Conservation (phyloP, 2,329 filamentous ascomycete species). For the Diaporthe vexans region DNA sequence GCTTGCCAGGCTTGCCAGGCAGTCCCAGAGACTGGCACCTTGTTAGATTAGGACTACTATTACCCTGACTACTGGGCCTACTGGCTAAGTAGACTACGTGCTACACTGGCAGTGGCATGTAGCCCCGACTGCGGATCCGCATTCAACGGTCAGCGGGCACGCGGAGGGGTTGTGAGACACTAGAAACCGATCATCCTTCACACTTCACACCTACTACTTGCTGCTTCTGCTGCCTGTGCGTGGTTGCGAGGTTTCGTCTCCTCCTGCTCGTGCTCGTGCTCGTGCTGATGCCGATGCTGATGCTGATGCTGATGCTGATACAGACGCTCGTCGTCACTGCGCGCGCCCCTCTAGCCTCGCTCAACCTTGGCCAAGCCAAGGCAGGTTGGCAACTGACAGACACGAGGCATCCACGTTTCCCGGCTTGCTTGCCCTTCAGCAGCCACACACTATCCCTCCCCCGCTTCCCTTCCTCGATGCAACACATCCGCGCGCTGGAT, state of each 20-base stretch:
- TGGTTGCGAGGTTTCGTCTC: not conserved
- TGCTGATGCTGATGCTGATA: not conserved
- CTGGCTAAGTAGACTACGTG: not conserved
- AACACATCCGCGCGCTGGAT: not conserved
- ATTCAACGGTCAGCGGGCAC: conserved; percentile 23
- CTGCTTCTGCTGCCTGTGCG: not conserved
- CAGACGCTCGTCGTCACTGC: not conserved
- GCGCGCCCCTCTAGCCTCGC: not conserved
- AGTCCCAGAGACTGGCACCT: not conserved
- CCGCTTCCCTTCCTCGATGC: not conserved
- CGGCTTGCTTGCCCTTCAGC: not conserved
- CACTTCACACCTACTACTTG: not conserved
- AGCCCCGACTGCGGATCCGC: conserved; percentile 31
- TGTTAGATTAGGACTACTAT: not conserved
- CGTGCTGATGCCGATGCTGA: not conserved
- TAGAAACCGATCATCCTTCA: not conserved
- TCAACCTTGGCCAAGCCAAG: conserved; percentile 8
- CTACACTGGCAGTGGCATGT: conserved; percentile 7
- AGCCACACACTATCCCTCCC: not conserved
- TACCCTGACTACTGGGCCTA: not conserved
- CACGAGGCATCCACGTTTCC: conserved; percentile 33
- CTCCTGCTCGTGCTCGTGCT: not conserved
- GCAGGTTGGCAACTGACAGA: conserved; percentile 35
- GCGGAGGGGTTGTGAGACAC: conserved; percentile 20
- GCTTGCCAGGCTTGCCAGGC: not conserved